Percentiles rank a stretch among this genome's conserved stretches.
Evolutionary conservation across 805 yeast genomes (phyloP).

Genomic region (Schwanniomyces polymorphus): DNA sequence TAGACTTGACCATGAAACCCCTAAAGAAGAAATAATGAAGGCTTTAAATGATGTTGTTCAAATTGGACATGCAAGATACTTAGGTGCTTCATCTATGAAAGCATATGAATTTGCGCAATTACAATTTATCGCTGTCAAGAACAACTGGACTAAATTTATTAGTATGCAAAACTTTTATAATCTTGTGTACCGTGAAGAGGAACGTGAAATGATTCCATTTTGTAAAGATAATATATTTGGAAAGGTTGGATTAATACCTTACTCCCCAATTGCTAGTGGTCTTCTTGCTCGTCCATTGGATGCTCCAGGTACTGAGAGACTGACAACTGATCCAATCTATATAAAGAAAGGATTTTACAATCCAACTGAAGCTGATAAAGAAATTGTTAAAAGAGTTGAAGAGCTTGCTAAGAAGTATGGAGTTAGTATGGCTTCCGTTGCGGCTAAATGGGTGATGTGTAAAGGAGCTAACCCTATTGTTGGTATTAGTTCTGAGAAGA

Average conservation of each 20-base stretch:
- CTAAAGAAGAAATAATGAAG: slow-evolving; percentile 55
- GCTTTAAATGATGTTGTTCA: slow-evolving; percentile 60
- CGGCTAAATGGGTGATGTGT: slow-evolving; percentile 19
- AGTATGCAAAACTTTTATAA: slow-evolving; percentile 60
- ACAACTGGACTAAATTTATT: slow-evolving; percentile 57
- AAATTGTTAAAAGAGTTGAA: slow-evolving; percentile 46
- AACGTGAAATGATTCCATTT: slow-evolving; percentile 57
- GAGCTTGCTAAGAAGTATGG: slow-evolving; percentile 46
- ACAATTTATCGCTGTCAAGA: slow-evolving; percentile 54
- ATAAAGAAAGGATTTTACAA: slow-evolving; percentile 4
- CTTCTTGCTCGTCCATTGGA: slow-evolving; percentile 47
- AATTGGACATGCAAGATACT: slow-evolving; percentile 50
- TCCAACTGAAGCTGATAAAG: slow-evolving; percentile 12
- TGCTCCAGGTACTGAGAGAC: slow-evolving; percentile 4
- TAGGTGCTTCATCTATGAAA: slow-evolving; percentile 65
- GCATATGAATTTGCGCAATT: slow-evolving; percentile 53
- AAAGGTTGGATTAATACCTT: slow-evolving; percentile 54
- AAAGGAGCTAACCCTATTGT: slow-evolving; percentile 17
- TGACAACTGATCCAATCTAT: slow-evolving; percentile 7
- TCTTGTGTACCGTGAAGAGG: slow-evolving; percentile 59
- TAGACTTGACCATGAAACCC: slow-evolving; percentile 47
- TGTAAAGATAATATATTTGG: slow-evolving; percentile 45
- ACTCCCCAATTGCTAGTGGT: slow-evolving; percentile 61
- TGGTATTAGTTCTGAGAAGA: too few relatives aligned
- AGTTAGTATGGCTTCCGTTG: slow-evolving; percentile 43